phyloP scores from a whole-genome alignment of 2,329 filamentous ascomycete species.

The Plectosphaerella plurivora region DNA sequence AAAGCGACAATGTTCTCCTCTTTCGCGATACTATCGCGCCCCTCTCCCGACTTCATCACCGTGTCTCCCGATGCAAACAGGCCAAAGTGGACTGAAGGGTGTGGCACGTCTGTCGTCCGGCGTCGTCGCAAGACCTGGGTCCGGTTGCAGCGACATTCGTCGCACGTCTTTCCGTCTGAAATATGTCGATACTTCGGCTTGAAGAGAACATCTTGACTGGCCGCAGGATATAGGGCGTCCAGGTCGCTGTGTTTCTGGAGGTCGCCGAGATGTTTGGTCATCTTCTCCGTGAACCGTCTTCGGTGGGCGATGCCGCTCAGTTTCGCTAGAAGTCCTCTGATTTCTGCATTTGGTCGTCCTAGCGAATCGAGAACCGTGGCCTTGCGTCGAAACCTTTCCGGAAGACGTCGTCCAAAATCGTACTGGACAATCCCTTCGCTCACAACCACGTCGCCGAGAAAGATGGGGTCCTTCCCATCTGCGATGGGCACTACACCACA shows the following conservation, averaged over 20 bases:
- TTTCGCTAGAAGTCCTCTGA: slow-evolving; percentile 19
- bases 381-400: slow-evolving; percentile 13
- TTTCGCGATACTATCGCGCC: slow-evolving; percentile 26
- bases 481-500: slow-evolving; percentile 15
- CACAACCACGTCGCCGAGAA: slow-evolving; percentile 27
- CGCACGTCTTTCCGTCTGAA: slow-evolving; percentile 5
- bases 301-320: slow-evolving; percentile 4
- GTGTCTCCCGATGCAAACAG: slow-evolving; percentile 30
- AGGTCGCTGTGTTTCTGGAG: slow-evolving; percentile 12
- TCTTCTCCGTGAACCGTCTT: not conserved
- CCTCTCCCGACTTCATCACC: slow-evolving; percentile 33
- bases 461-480: not conserved
- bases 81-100: slow-evolving; percentile 29
- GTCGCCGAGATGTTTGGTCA: slow-evolving; percentile 6
- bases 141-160: slow-evolving; percentile 6
- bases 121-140: slow-evolving; percentile 5
- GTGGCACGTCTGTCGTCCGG: slow-evolving; percentile 5
- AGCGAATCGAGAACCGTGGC: slow-evolving; percentile 10
- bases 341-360: slow-evolving; percentile 9
- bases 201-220: slow-evolving; percentile 12
- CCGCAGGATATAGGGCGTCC: slow-evolving; percentile 10
- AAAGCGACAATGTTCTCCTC: slow-evolving; percentile 20
- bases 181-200: slow-evolving; percentile 12
- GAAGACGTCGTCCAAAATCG: slow-evolving; percentile 15
- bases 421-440: slow-evolving; percentile 17